Evolutionary conservation across 1,284 basidiomycete genomes (phyloP).

Genomic region (Ganoderma resinaceum): DNA sequence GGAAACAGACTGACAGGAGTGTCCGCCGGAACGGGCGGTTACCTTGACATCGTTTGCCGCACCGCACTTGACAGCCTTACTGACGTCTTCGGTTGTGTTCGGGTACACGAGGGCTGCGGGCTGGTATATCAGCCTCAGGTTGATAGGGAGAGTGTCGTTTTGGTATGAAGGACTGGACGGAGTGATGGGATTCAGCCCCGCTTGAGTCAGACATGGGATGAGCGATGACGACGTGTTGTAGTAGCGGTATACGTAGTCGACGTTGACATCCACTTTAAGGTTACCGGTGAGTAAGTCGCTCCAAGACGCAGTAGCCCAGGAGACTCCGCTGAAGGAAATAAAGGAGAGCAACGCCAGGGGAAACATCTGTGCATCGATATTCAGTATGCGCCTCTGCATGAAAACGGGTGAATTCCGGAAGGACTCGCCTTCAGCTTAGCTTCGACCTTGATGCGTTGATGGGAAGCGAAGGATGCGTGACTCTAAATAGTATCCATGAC

Average conservation of each 20-base stretch:
- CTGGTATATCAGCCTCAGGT: constrained; percentile 4
- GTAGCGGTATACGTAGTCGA: background rate
- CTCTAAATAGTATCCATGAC: background rate
- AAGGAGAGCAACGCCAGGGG: background rate
- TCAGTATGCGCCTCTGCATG: background rate
- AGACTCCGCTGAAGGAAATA: background rate
- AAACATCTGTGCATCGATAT: background rate
- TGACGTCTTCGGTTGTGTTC: constrained; percentile 3
- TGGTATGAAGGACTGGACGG: background rate
- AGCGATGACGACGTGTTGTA: background rate
- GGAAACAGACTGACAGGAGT: constrained; percentile 1
- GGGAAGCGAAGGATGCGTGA: background rate
- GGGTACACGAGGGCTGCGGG: constrained; percentile 5
- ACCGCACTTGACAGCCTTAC: constrained; percentile 1
- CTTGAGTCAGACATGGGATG: background rate
- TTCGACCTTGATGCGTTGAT: background rate
- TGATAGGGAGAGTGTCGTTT: constrained; percentile 3
- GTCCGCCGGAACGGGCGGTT: constrained; percentile 6
- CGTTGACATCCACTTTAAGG: background rate
- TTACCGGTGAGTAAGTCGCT: background rate
- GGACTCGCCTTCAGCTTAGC: background rate
- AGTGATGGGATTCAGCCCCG: constrained; percentile 2
- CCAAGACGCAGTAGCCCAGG: background rate
- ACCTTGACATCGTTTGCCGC: constrained; percentile 3
- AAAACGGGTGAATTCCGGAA: background rate